Conservation (phyloP, 805 yeast genomes). For the Teunomyces gatunensis region DNA sequence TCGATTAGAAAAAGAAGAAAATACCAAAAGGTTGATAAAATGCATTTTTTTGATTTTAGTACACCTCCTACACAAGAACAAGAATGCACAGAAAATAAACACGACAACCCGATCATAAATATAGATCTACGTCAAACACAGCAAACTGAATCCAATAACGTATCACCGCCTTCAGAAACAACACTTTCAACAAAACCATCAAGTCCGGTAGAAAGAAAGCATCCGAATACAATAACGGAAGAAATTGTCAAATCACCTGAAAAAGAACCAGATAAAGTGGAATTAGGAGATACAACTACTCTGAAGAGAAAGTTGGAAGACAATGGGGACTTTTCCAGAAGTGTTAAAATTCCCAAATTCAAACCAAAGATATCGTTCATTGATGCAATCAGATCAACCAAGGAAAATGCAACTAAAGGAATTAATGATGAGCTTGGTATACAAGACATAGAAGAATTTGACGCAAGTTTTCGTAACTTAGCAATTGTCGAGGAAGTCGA, state of each 20-base stretch:
- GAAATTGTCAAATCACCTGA: not conserved
- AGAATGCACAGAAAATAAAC: not conserved
- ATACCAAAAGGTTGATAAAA: constrained; percentile 29
- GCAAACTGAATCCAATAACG: not conserved
- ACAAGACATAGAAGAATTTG: constrained; percentile 24
- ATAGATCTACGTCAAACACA: not conserved
- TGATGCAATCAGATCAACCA: constrained; percentile 30
- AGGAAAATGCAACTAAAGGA: constrained; percentile 18
- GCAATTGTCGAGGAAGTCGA: constrained; percentile 33
- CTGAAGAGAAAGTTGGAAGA: not conserved
- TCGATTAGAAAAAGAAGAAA: constrained; percentile 28
- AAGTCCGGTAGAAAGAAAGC: not conserved
- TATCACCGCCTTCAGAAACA: not conserved
- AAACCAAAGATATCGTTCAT: constrained; percentile 17
- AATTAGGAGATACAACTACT: not conserved
- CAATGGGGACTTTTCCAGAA: not conserved
- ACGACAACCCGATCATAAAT: not conserved
- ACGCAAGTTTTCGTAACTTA: constrained; percentile 23
- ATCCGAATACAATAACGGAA: not conserved
- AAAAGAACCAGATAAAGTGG: not conserved
- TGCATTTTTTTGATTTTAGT: constrained; percentile 34
- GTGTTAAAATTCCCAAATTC: not conserved
- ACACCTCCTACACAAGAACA: constrained; percentile 1
- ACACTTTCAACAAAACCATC: not conserved
- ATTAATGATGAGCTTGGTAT: constrained; percentile 27